Evolutionary conservation across 805 yeast genomes (phyloP), one percentile per base, ranked within the genome.

Genomic region (Yarrowia sp.): DNA sequence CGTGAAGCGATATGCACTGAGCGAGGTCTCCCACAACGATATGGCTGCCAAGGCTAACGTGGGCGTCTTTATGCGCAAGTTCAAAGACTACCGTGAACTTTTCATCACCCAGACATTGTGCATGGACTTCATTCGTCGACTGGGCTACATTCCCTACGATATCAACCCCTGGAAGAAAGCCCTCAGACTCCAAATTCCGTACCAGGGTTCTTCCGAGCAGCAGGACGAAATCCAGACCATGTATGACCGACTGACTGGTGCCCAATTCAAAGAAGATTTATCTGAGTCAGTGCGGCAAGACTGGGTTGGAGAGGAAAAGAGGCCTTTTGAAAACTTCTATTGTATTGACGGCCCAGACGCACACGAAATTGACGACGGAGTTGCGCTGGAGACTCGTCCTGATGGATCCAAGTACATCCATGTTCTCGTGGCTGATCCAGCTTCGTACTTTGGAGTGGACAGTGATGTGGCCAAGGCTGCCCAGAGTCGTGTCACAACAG

Each of bases 351-450:
- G 88, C 2, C 85, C 80, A 3, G 82, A 82, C 49, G 97, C 98
- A 0, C 88, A 89, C 71, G 98, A 95, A 76, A 89, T 95, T 69
- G 99, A 94, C 76, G 99, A 94, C 77, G 99, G 98, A 56, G 82
- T 94, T 34, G 86, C 97, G 0, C 79, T 94, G 19, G 49, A 36
- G 14, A 42, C 30, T 2, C 19, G 58, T 1, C 60, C 66, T 13
- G 72, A 70, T 4, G 72, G 73, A 0, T 71, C 75, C 0, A 74
- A 76, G 2, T 73, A 73, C 14, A 71, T 93, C 6, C 84, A 88
- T 38, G 82, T 92, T 1, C 97, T 90, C 75, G 85, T 94, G 70
- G 98, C 98, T 0, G 92, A 94, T 75, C 98, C 98, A 0, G 81
- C 91, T 0, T 88, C 97, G 0, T 46, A 85, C 82, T 70, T 76